These are phyloP conservation scores for Trematosphaeria pertusa DNA, from an alignment of 2,329 filamentous ascomycete genomes.

Conservation along the genomic window DNA sequence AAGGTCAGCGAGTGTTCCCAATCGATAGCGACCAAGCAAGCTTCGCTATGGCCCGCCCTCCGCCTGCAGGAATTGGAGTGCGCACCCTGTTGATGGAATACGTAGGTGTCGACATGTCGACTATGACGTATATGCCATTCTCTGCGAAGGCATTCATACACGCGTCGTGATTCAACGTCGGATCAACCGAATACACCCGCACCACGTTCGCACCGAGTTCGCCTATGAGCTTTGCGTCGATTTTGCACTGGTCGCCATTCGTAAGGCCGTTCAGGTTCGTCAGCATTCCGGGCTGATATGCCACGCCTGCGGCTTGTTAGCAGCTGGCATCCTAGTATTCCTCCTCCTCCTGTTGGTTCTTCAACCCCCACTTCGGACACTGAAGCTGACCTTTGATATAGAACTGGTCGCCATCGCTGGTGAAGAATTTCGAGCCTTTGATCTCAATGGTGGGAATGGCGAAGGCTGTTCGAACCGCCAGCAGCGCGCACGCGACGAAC, in stretches of 20 bases:
- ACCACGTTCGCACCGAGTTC: conserved; percentile 16
- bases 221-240: conserved; percentile 13
- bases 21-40: background rate
- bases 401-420: conserved; percentile 17
- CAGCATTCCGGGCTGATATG: conserved; percentile 1
- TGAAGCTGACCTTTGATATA: conserved; percentile 15
- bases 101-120: conserved; percentile 12
- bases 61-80: background rate
- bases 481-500: background rate
- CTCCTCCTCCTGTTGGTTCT: background rate
- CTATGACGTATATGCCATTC: conserved; percentile 18
- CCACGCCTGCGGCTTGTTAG: conserved; percentile 7
- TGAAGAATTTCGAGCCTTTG: conserved; percentile 19
- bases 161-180: conserved; percentile 18
- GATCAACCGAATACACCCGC: conserved; percentile 15
- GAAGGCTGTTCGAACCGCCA: background rate
- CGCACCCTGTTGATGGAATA: conserved; percentile 9
- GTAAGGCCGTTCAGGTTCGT: conserved; percentile 8
- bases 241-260: conserved; percentile 14
- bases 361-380: background rate
- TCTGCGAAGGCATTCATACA: conserved; percentile 20
- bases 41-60: too few species aligned
- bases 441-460: conserved; percentile 12
- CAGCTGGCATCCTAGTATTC: too few species aligned
- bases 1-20: background rate